Evolutionary conservation across 2,329 filamentous ascomycete genomes (phyloP).

Genomic region (Parafenestella ontariensis): DNA sequence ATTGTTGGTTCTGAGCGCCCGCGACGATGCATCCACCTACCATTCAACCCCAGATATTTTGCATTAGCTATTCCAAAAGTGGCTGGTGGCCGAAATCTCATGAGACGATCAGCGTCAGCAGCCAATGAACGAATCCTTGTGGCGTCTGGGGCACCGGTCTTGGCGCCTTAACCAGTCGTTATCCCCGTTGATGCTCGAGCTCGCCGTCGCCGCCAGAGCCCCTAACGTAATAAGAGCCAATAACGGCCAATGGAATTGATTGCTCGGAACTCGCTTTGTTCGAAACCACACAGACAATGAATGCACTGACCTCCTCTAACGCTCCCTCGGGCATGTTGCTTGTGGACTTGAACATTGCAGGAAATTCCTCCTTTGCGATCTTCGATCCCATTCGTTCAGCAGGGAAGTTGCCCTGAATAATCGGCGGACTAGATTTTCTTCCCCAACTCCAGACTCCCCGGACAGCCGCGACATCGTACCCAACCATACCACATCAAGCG

Average conservation of each 20-base stretch:
- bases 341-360: constrained; percentile 15
- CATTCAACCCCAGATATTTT: constrained; percentile 34
- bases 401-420: constrained; percentile 5
- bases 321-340: constrained; percentile 2
- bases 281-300: constrained; percentile 31
- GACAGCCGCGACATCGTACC: constrained; percentile 9
- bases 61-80: constrained; percentile 19
- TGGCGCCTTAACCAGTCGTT: constrained; percentile 28
- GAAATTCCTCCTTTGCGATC: constrained; percentile 31
- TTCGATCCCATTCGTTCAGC: constrained; percentile 28
- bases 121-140: constrained; percentile 25
- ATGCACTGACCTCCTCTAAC: constrained; percentile 4
- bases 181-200: constrained; percentile 17
- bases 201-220: constrained; percentile 15
- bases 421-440: constrained; percentile 10
- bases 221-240: constrained; percentile 25
- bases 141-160: constrained; percentile 27
- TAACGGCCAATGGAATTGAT: constrained; percentile 23
- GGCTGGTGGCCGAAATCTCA: constrained; percentile 22
- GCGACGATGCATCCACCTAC: constrained; percentile 11
- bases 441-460: constrained; percentile 14
- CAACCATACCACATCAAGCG: constrained; percentile 15
- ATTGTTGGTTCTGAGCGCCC: constrained; percentile 6
- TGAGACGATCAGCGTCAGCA: constrained; percentile 26
- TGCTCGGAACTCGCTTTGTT: constrained; percentile 10